A percentile compares a stretch with the other conserved stretches of the same genome.
phyloP scores from a whole-genome alignment of 441 rosid genomes.

The Populus trichocarpa region DNA sequence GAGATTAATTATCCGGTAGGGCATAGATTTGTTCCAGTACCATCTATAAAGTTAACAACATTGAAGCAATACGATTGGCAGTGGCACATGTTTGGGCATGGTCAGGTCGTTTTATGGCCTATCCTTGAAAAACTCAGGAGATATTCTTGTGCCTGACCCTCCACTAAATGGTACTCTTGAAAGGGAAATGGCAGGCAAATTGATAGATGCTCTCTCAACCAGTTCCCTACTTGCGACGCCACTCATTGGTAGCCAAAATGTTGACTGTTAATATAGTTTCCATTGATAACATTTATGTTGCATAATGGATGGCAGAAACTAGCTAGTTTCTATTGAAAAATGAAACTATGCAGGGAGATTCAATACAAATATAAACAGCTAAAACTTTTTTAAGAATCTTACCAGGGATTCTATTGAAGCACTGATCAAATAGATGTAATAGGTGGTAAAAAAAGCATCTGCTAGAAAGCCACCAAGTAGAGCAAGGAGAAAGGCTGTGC shows the following conservation, averaged over 20 bases:
- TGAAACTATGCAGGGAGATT: background rate
- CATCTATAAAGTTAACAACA: background rate
- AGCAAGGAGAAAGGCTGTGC: slow-evolving; percentile 78
- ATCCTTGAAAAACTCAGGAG: slow-evolving; percentile 7
- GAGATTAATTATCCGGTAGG: slow-evolving; percentile 8
- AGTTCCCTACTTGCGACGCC: background rate
- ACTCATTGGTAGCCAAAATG: background rate
- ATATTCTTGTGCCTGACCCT: background rate
- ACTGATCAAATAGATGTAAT: slow-evolving; percentile 55
- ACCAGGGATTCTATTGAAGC: slow-evolving; percentile 66
- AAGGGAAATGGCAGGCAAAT: slow-evolving; percentile 6
- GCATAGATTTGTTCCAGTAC: background rate
- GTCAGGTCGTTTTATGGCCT: slow-evolving; percentile 7
- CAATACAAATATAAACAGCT: background rate
- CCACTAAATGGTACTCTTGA: background rate
- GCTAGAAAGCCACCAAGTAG: slow-evolving; percentile 82
- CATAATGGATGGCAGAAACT: too few relatives aligned
- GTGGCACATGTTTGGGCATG: slow-evolving; percentile 10
- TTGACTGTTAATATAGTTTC: background rate
- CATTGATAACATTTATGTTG: background rate
- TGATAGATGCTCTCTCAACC: background rate
- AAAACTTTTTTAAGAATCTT: slow-evolving; percentile 17
- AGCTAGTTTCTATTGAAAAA: background rate
- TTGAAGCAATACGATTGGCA: slow-evolving; percentile 6
- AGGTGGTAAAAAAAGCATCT: slow-evolving; percentile 66